Evolutionary conservation across 1,139 yeast genomes (phyloP).

Genomic region (Pichia sp.): DNA sequence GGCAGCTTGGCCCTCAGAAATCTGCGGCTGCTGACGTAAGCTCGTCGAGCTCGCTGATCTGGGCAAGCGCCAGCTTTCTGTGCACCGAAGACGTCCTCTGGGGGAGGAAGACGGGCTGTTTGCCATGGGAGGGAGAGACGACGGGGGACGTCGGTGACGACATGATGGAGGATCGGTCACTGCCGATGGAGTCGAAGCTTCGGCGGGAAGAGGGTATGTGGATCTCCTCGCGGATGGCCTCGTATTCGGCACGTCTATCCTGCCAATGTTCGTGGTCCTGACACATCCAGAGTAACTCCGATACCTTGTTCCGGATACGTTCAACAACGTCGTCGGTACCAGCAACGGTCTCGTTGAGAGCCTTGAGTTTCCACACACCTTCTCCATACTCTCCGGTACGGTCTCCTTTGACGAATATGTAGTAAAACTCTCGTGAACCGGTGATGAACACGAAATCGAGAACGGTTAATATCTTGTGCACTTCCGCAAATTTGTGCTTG

Average conservation of each 20-base stretch:
- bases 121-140: no score
- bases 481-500: neutral
- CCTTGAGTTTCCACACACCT: conserved; percentile 5
- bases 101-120: no score
- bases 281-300: conserved; percentile 3
- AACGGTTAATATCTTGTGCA: conserved; percentile 3
- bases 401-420: conserved; percentile 4
- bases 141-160: neutral
- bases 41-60: no score
- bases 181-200: conserved; percentile 9
- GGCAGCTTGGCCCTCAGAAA: no score
- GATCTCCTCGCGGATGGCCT: conserved; percentile 9
- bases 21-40: no score
- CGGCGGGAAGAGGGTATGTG: conserved; percentile 9
- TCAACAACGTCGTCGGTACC: neutral
- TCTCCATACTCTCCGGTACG: conserved; percentile 1
- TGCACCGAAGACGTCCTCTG: no score
- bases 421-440: conserved; percentile 8
- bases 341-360: neutral
- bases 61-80: no score
- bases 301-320: neutral
- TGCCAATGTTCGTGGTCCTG: conserved; percentile 4
- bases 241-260: conserved; percentile 5
- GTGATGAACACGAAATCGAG: conserved; percentile 3
- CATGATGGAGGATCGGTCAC: no score